phyloP scores from a whole-genome alignment of 805 yeast genomes.

The Saccharomycopsis javanensis region DNA sequence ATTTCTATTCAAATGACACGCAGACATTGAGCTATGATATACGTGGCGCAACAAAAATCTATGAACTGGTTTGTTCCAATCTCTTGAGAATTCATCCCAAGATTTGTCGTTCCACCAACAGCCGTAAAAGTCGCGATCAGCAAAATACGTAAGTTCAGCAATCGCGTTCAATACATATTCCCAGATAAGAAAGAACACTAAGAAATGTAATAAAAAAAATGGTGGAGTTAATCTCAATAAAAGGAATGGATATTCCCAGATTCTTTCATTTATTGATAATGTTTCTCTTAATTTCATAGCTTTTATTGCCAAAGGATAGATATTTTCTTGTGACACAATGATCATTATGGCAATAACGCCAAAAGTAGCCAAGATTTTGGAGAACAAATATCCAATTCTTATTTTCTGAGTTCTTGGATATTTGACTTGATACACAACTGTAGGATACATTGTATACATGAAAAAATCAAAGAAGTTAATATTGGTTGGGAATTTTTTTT shows the following conservation, averaged over 20 bases:
- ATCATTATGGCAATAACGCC: conserved; percentile 84
- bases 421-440: conserved; percentile 71
- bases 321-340: conserved; percentile 58
- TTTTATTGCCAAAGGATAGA: conserved; percentile 63
- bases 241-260: conserved; percentile 44
- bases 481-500: conserved; percentile 58
- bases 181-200: conserved; percentile 88
- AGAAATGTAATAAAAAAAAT: conserved; percentile 62
- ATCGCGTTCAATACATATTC: conserved; percentile 83
- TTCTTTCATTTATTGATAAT: conserved; percentile 37
- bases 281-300: conserved; percentile 42
- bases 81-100: conserved; percentile 88
- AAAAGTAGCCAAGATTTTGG: conserved; percentile 69
- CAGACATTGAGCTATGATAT: conserved; percentile 80
- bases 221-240: conserved; percentile 71
- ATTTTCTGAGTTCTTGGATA: conserved; percentile 69
- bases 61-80: conserved; percentile 95
- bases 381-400: conserved; percentile 57
- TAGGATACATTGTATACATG: conserved; percentile 79
- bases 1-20: conserved; percentile 51
- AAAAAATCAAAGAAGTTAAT: conserved; percentile 59
- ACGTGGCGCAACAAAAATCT: conserved; percentile 84
- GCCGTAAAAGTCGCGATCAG: conserved; percentile 87
- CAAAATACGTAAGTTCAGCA: conserved; percentile 81
- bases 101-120: conserved; percentile 96